Base-by-base conservation (phyloP, 2,329 filamentous ascomycete genomes). In the Macroventuria anomochaeta region DNA sequence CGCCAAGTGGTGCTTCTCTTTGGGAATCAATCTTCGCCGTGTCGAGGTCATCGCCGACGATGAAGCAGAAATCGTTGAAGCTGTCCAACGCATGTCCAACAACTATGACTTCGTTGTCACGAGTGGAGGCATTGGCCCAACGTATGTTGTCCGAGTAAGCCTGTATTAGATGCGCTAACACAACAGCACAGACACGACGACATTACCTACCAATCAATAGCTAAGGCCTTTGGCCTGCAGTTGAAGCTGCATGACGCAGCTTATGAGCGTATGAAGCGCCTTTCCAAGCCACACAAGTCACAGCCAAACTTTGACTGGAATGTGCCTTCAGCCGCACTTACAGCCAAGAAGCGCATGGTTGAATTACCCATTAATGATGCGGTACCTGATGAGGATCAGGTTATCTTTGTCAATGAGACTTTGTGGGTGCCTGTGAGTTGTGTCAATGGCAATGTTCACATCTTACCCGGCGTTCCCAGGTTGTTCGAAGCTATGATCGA, bases 21-120 rank as follows among this genome's bases (percentile, higher is more conserved):
- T 87, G 39, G 84, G 84, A 44, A 85, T 88, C 65, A 81, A 86
- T 59, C 79, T 99, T 62, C 95, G 93, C 76, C 84, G 92, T 39
- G 82, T 97, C 48, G 95, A 97, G 74, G 93, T 97, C 53, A 95
- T 97, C 67, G 88, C 91, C 57, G 95, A 99, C 68, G 93, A 97
- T 59, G 91, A 96, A 71, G 80, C 80, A 58, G 93, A 97, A 67
- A 97, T 99, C 69, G 80, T 93, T 44, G 93, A 97, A 74, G 91
- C 92, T 1, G 88, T 91, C 5, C 83, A 83, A 46, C 86, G 93
- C 58, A 96, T 99, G 92, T 96, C 90, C 70, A 82, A 84, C 46
- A 87, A 85, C 60, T 97, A 97, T 72, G 95, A 97, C 76, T 91
- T 97, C 72, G 90, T 99, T 38, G 91, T 97, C 5, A 97, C 95